Evolutionary conservation across 768 basidiomycete genomes (phyloP).

Genomic region (Rubroboletus satanas): DNA sequence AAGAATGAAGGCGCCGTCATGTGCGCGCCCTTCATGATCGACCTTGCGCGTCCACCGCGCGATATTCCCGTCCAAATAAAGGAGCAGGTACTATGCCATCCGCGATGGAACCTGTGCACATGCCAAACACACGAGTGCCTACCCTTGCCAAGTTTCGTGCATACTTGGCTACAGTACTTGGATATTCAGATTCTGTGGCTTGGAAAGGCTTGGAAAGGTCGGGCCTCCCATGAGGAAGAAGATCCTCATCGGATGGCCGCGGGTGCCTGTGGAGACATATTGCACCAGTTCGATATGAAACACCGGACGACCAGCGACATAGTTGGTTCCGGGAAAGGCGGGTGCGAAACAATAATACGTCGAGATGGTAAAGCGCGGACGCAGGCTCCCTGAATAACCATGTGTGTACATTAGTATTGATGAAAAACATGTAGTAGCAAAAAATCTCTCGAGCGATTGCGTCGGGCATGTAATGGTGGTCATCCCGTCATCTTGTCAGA

Average conservation of each 20-base stretch:
- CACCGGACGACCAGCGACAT: not conserved
- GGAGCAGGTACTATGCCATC: not conserved
- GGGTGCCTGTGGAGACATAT: not conserved
- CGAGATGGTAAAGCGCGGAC: not conserved
- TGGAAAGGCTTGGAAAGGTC: not conserved
- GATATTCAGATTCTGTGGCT: not conserved
- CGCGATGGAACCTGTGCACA: not conserved
- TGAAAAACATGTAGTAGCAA: not conserved
- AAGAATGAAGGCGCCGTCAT: slow-evolving; percentile 20
- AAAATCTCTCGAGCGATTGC: not conserved
- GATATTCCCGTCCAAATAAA: not conserved
- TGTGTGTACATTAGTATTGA: not conserved
- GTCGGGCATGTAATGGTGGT: not conserved
- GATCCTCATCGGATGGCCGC: slow-evolving; percentile 4
- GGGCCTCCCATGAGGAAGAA: not conserved
- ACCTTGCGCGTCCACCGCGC: slow-evolving; percentile 3
- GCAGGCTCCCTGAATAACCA: not conserved
- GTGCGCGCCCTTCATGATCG: slow-evolving; percentile 23
- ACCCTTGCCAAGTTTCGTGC: not conserved
- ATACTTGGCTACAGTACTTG: not conserved
- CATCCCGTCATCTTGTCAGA: slow-evolving; percentile 10
- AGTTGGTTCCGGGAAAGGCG: slow-evolving; percentile 6
- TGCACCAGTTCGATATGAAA: not conserved
- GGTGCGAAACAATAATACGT: not conserved
- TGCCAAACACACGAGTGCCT: not conserved